phyloP scores from a whole-genome alignment of 306 rosid genomes.

The Adenanthera pavonina region DNA sequence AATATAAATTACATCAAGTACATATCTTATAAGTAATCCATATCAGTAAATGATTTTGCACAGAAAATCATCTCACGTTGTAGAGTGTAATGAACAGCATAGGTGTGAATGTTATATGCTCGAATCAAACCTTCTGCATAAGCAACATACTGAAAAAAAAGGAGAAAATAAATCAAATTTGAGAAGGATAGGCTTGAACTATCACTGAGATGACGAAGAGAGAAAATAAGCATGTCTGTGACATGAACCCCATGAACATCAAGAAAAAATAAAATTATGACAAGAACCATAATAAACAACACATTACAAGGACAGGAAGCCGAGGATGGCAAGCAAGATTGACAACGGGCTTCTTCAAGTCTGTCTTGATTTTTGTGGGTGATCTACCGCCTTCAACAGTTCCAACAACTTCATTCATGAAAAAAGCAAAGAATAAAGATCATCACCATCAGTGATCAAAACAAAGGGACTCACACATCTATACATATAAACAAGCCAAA shows the following conservation, averaged over 20 bases:
- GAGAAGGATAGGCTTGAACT: slow-evolving; percentile 30
- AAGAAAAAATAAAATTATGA: slow-evolving; percentile 31
- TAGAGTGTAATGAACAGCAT: slow-evolving; percentile 93
- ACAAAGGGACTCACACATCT: slow-evolving; percentile 19
- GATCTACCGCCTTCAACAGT: slow-evolving; percentile 96
- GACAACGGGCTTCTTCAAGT: slow-evolving; percentile 93
- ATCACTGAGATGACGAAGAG: slow-evolving; percentile 34
- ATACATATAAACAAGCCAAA: slow-evolving; percentile 26
- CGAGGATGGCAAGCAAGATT: slow-evolving; percentile 99
- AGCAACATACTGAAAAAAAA: slow-evolving; percentile 78
- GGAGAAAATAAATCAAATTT: slow-evolving; percentile 35
- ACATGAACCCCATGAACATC: slow-evolving; percentile 31
- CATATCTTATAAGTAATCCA: slow-evolving; percentile 24
- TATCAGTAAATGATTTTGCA: slow-evolving; percentile 40
- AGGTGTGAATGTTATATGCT: slow-evolving; percentile 91
- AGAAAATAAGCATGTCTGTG: slow-evolving; percentile 9
- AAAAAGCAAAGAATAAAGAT: slow-evolving; percentile 32
- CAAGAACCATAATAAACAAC: slow-evolving; percentile 20
- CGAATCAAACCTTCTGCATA: slow-evolving; percentile 96
- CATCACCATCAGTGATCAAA: slow-evolving; percentile 27
- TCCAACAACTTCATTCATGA: slow-evolving; percentile 85
- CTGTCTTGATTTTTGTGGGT: slow-evolving; percentile 96
- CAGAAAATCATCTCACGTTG: slow-evolving; percentile 71
- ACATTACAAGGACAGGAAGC: slow-evolving; percentile 81
- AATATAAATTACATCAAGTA: slow-evolving; percentile 31